Percentiles rank a stretch among this genome's conserved stretches.
phyloP scores from a whole-genome alignment of 108 stramenopile genomes.

The Fistulifera solaris region DNA sequence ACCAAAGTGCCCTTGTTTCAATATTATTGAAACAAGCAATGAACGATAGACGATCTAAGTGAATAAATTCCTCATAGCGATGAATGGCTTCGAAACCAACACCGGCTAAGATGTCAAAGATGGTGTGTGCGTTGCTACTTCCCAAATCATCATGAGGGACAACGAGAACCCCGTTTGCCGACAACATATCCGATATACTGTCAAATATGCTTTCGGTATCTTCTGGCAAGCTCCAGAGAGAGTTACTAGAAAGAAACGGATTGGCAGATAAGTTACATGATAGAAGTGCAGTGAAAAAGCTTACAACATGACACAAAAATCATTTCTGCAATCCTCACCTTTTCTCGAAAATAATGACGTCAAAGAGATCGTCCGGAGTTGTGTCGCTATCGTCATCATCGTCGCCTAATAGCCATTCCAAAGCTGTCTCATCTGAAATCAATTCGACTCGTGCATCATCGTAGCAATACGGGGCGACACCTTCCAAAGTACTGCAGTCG shows the following conservation, averaged over 20 bases:
- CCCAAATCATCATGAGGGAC: slow-evolving; percentile 17
- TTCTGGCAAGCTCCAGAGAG: slow-evolving; percentile 15
- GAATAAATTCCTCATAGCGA: slow-evolving; percentile 23
- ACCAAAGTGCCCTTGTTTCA: slow-evolving; percentile 1
- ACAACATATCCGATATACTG: slow-evolving; percentile 25
- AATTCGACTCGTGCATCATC: slow-evolving; percentile 51
- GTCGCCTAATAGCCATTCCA: slow-evolving; percentile 47
- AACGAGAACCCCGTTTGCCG: slow-evolving; percentile 34
- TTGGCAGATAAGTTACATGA: slow-evolving; percentile 16
- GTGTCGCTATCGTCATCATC: slow-evolving; percentile 4
- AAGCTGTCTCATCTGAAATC: slow-evolving; percentile 28
- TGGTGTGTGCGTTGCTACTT: slow-evolving; percentile 21
- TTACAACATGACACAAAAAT: too few species aligned
- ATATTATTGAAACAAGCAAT: neutral
- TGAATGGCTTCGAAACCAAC: slow-evolving; percentile 27
- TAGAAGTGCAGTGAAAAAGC: too few species aligned
- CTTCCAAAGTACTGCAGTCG: slow-evolving; percentile 49
- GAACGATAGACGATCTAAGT: neutral
- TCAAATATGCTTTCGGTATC: slow-evolving; percentile 29
- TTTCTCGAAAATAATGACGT: slow-evolving; percentile 44
- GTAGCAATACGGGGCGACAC: slow-evolving; percentile 39
- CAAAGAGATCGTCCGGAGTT: slow-evolving; percentile 19
- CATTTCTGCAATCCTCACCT: too few species aligned
- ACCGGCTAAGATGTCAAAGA: slow-evolving; percentile 22
- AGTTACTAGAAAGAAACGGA: slow-evolving; percentile 24